Evolutionary conservation across 2,329 filamentous ascomycete species (phyloP).

Genomic region (Shiraia bambusicola): DNA sequence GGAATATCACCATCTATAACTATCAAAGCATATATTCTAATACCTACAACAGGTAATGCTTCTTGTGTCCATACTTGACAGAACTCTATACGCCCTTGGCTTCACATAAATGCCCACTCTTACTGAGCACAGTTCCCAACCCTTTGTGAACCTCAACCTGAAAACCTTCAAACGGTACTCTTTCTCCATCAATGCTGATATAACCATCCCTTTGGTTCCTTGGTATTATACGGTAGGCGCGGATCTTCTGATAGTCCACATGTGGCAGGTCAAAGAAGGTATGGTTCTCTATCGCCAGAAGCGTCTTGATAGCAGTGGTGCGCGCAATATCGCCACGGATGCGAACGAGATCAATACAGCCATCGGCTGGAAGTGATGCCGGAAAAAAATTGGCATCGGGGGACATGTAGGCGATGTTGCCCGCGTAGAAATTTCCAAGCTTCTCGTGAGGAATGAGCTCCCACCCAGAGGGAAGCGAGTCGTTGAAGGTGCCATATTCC

Average conservation of each 20-base stretch:
- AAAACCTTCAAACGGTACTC: constrained; percentile 81
- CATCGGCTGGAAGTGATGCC: constrained; percentile 78
- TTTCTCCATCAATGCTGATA: constrained; percentile 93
- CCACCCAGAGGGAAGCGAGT: constrained; percentile 77
- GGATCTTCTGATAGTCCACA: constrained; percentile 80
- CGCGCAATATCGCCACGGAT: constrained; percentile 75
- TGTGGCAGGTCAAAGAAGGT: constrained; percentile 77
- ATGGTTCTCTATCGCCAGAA: constrained; percentile 70
- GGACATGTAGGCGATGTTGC: constrained; percentile 94
- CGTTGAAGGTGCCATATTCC: constrained; percentile 76
- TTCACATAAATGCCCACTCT: constrained; percentile 71
- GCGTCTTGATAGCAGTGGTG: constrained; percentile 65
- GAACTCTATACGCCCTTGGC: constrained; percentile 41
- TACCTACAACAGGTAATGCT: too few species aligned
- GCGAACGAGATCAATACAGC: constrained; percentile 79
- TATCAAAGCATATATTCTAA: too few species aligned
- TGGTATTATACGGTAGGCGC: constrained; percentile 83
- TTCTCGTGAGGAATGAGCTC: constrained; percentile 70
- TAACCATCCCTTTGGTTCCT: constrained; percentile 64
- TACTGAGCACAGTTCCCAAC: constrained; percentile 81
- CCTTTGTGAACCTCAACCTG: constrained; percentile 86
- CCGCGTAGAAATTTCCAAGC: constrained; percentile 89
- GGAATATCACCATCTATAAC: too few species aligned
- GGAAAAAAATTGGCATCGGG: constrained; percentile 85
- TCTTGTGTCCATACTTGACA: not conserved